Base-by-base conservation (phyloP, 305 asterid genomes). In the Fraxinus baroniana region DNA sequence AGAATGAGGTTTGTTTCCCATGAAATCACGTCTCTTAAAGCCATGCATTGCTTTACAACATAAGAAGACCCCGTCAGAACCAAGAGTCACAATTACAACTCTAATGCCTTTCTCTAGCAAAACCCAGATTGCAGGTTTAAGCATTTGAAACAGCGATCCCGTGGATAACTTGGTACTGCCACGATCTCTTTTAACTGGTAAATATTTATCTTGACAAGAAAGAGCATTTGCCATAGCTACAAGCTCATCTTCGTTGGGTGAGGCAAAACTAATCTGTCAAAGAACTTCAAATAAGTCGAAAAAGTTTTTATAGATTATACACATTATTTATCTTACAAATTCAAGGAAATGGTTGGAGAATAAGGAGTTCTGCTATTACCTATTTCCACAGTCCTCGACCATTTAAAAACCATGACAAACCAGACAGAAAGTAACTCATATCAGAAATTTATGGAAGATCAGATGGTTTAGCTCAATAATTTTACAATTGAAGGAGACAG, bases 191-290 rank as follows among this genome's bases (percentile, higher is more conserved):
- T 78, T 81, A 32, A 90, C 78, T 71, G 91, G 93, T 18, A 76
- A 66, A 79, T 91, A 93, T 79, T 83, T 81, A 76, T 90, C 90
- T 74, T 64, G 78, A 1, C 84, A 62, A 52, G 95, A 90, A 2
- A 95, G 81, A 18, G 94, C 91, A 84, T 93, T 94, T 89, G 97
- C 98, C 99, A 95, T 95, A 44, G 97, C 93, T 79, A 95, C 84
- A n/a, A 95, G 95, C 88, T 95, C 98, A 77, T 93, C 92, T 87
- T 92, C 98, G 64, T 92, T 95, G 44, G 98, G 98, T n/a, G 98
- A 95, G 82, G 93, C 88, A 72, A 90, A 95, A 70, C 88, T 93
- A 83, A 94, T 81, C 98, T 94, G 88, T 30, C 35, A 81, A 81
- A 85, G 35, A 81, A 79, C 49, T 15, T 80, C 20, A 39, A 74